Evolutionary conservation across 2,329 filamentous ascomycete genomes (phyloP), one percentile per base, ranked within the genome.

Genomic region (Curvularia sp.): DNA sequence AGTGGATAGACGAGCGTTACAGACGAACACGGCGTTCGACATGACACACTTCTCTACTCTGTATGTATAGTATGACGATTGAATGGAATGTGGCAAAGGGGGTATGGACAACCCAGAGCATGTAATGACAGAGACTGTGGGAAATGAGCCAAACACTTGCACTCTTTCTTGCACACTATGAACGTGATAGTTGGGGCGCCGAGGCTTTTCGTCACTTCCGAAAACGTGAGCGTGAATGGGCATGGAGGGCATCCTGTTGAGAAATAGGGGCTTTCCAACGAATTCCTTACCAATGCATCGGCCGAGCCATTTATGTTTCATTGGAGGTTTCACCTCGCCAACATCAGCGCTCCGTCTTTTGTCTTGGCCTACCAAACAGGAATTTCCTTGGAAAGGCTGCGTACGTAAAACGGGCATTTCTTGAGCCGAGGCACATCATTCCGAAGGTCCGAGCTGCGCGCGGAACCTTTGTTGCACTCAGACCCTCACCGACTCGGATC

Each of bases 41-140:
- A 61, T 66, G 63, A 68, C 58, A 61, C 61, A 59, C 62, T 69
- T 68, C 64, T 61, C 66, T 62, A 65, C 68, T 70, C 67, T 70
- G 66, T 68, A 69, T 64, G 65, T 68, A 67, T 69, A 50, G 46
- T 58, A 58, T 55, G 46, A 55, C 49, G 56, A 50, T 33, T 58
- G 46, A 53, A 53, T 58, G 39, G 52, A 61, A 49, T 22, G 53
- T 49, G 49, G 47, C 49, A 49, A 39, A 42, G 35, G 30, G 47
- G 43, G 49, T 52, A 58, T 28, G 48, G 56, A 39, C 46, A 55
- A 46, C 56, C 57, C 49, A 52, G 52, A 58, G 51, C 39, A 50
- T 38, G 43, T 30, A 33, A 39, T 22, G 52, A 43, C n/a, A 44
- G 30, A 49, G 43, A 26, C 42, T 39, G 15, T 42, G 22, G 39